A percentile compares a stretch with the other conserved stretches of the same genome.
Conservation (phyloP, 371 early-diverging fungal species). For the Mortierella sp. region DNA sequence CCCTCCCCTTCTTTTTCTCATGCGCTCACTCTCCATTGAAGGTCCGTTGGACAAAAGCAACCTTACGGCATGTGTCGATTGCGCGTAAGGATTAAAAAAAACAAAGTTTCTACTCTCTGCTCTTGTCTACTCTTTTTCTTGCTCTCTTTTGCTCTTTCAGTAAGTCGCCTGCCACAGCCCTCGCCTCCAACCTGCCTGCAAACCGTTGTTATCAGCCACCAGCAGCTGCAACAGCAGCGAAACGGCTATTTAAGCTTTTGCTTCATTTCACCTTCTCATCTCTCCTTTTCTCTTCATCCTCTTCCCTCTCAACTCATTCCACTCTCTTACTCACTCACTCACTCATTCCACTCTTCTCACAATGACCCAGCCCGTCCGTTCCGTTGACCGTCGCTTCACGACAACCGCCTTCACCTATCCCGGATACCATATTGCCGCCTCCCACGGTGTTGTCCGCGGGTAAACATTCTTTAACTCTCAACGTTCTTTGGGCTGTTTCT, state of each 20-base stretch:
- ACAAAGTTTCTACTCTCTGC: neutral
- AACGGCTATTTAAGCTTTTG: neutral
- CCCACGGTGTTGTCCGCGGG: conserved; percentile 58
- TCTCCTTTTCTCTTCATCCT: neutral
- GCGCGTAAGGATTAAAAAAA: neutral
- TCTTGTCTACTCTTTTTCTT: neutral
- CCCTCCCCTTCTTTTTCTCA: no score
- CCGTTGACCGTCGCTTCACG: conserved; percentile 55
- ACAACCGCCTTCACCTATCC: conserved; percentile 53
- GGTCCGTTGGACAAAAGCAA: neutral
- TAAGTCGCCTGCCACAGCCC: no score
- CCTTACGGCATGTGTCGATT: neutral
- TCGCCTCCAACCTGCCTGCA: no score
- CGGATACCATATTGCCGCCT: conserved; percentile 39
- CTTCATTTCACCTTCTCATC: neutral
- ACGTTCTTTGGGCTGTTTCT: neutral
- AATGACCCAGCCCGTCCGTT: conserved; percentile 38
- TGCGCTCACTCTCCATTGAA: neutral
- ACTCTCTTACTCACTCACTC: neutral
- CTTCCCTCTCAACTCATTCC: neutral
- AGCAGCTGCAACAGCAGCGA: neutral
- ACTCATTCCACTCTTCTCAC: neutral
- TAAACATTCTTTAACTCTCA: neutral
- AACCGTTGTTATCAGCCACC: neutral
- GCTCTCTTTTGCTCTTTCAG: neutral